Evolutionary conservation across 1,139 yeast species (phyloP).

Genomic region (Zygoascus meyerae): DNA sequence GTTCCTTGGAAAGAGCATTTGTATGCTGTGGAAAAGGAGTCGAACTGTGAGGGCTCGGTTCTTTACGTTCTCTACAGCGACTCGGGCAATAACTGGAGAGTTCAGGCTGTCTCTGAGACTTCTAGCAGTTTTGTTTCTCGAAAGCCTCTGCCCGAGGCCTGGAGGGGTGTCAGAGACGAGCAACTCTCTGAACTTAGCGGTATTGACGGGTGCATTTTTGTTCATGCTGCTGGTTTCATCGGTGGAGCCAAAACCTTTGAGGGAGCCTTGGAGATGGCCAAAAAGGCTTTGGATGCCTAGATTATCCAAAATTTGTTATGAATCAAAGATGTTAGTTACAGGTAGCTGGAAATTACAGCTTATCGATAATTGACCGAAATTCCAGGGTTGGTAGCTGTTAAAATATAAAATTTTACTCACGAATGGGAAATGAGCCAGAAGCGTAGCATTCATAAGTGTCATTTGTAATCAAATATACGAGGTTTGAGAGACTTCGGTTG

Average conservation of each 20-base stretch:
- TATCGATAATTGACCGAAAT: too few species aligned
- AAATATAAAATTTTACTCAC: too few species aligned
- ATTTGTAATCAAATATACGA: too few species aligned
- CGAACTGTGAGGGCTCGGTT: conserved; percentile 46
- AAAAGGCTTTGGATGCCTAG: conserved; percentile 36
- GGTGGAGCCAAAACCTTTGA: conserved; percentile 87
- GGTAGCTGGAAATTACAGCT: too few species aligned
- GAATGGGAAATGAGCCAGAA: too few species aligned
- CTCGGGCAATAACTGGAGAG: conserved; percentile 70
- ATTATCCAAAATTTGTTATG: not conserved
- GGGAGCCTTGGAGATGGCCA: conserved; percentile 74
- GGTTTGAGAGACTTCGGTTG: too few species aligned
- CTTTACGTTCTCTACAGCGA: conserved; percentile 80
- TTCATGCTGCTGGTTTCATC: conserved; percentile 96
- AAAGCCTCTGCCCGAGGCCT: conserved; percentile 76
- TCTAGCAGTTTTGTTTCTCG: conserved; percentile 78
- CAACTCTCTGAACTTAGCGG: conserved; percentile 67
- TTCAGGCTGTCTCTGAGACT: conserved; percentile 79
- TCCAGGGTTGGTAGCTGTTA: too few species aligned
- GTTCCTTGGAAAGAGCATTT: conserved; percentile 97
- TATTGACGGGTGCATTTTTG: conserved; percentile 77
- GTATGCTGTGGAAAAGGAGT: conserved; percentile 63
- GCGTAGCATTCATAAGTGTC: too few species aligned
- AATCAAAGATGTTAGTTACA: too few species aligned
- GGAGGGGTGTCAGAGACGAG: conserved; percentile 94